These are phyloP conservation scores for Aspergillus arachidicola DNA, from an alignment of 2,329 filamentous ascomycete species.

Conservation along the genomic window DNA sequence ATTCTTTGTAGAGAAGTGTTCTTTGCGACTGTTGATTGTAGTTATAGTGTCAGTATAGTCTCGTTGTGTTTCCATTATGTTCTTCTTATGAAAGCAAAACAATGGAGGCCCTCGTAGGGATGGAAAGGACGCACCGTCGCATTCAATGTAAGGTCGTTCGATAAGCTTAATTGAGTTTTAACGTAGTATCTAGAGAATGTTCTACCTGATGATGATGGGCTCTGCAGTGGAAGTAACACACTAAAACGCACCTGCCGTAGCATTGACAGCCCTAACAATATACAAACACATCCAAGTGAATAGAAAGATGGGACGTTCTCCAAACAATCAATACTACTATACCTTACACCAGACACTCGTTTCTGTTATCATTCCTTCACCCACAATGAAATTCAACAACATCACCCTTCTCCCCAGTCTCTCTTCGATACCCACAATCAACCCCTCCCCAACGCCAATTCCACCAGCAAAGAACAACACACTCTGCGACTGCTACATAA, in stretches of 20 bases:
- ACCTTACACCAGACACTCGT: not conserved
- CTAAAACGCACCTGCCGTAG: not conserved
- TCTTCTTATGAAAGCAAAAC: not conserved
- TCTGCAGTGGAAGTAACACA: not conserved
- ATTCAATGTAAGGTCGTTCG: not conserved
- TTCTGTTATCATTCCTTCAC: not conserved
- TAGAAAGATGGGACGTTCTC: not conserved
- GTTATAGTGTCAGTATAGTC: not conserved
- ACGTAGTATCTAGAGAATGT: too few species aligned
- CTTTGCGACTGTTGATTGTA: not conserved
- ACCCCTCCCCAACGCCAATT: not conserved
- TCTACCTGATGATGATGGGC: too few species aligned
- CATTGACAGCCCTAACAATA: not conserved
- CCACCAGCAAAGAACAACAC: not conserved
- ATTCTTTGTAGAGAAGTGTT: not conserved
- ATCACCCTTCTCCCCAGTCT: not conserved
- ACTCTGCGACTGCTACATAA: slow-evolving; percentile 51
- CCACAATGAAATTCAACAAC: not conserved
- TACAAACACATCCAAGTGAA: not conserved
- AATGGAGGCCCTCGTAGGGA: not conserved
- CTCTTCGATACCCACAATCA: not conserved
- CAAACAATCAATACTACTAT: not conserved
- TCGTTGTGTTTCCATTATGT: not conserved
- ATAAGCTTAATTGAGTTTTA: not conserved
- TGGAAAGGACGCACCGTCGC: not conserved